Percentiles rank a stretch among this genome's conserved stretches.
phyloP scores from a whole-genome alignment of 441 rosid genomes.

The Macaranga tanarius region DNA sequence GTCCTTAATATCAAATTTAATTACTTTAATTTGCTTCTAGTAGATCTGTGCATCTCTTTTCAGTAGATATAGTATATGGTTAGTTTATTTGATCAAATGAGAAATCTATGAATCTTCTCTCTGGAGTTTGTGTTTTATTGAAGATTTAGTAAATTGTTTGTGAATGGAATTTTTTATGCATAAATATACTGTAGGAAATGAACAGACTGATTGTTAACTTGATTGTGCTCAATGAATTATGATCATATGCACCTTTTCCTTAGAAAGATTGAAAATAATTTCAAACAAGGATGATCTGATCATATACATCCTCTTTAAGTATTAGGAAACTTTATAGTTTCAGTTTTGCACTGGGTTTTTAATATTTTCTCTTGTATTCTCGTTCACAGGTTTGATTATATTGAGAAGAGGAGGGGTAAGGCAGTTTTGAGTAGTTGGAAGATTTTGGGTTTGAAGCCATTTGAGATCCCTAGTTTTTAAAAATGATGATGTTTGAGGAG shows the following conservation, averaged over 20 bases:
- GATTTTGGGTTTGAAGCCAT: constrained; percentile 24
- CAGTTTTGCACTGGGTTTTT: no score
- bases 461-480: constrained; percentile 21
- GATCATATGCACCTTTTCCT: not conserved
- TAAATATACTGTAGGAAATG: not conserved
- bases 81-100: not conserved
- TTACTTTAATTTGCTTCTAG: constrained; percentile 1
- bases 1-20: not conserved
- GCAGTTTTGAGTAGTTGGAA: constrained; percentile 16
- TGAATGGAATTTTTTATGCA: not conserved
- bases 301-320: not conserved
- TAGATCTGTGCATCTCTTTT: constrained; percentile 5
- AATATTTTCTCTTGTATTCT: not conserved
- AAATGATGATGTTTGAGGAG: constrained; percentile 62
- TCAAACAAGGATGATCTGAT: not conserved
- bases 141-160: not conserved
- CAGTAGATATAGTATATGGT: no score
- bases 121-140: not conserved
- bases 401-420: constrained; percentile 6
- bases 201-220: not conserved
- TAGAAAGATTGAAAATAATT: not conserved
- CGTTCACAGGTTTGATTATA: constrained; percentile 19
- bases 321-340: not conserved
- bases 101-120: not conserved
- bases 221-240: not conserved